Conservation (phyloP, 441 rosid genomes). For the Hura crepitans region DNA sequence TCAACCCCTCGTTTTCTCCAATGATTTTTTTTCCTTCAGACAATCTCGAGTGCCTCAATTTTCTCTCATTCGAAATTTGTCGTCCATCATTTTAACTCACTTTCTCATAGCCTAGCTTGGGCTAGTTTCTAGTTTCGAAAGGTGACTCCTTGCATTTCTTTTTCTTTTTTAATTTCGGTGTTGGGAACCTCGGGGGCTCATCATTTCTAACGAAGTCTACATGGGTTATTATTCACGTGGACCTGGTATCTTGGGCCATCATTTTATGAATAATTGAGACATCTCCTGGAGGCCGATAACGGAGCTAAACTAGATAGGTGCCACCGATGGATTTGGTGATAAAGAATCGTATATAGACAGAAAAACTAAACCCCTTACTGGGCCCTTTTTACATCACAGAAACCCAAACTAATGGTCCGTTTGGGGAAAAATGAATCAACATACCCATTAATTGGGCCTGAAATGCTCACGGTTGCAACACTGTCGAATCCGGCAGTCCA, state of each 20-base stretch:
- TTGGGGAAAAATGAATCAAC: not conserved
- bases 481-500: not conserved
- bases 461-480: too few species aligned
- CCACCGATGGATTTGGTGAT: too few species aligned
- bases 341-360: too few species aligned
- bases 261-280: too few species aligned
- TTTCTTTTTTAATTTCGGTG: not conserved
- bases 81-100: not conserved
- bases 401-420: not conserved
- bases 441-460: not conserved
- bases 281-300: too few species aligned
- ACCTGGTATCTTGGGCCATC: not conserved
- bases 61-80: not conserved
- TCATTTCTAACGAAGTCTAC: slow-evolving; percentile 10
- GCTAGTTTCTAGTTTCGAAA: not conserved
- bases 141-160: not conserved
- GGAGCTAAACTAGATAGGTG: too few species aligned
- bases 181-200: slow-evolving; percentile 17
- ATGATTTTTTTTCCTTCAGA: not conserved
- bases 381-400: not conserved
- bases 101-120: not conserved
- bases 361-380: not conserved
- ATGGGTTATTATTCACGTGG: not conserved
- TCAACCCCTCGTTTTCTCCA: slow-evolving; percentile 16
- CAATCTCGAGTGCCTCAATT: slow-evolving; percentile 10